Conservation (phyloP, 345 rosid species). For the Citrus cavaleriei region DNA sequence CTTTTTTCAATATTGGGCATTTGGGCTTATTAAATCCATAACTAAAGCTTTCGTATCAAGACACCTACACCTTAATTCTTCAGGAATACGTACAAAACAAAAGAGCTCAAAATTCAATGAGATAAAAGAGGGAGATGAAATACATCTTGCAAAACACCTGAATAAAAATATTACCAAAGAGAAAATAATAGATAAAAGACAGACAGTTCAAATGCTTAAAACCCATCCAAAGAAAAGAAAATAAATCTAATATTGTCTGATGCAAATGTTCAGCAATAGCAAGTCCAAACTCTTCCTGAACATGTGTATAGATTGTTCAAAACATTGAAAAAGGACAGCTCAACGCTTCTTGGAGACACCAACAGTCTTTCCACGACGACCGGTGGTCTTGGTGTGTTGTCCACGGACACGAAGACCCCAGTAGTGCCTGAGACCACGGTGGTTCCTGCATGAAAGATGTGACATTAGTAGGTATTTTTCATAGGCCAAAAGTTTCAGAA, state of each 20-base stretch:
- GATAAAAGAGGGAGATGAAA: too few relatives aligned
- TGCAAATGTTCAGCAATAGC: not conserved
- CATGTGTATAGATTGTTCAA: slow-evolving; percentile 9
- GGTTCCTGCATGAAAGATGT: slow-evolving; percentile 49
- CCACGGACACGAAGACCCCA: slow-evolving; percentile 99
- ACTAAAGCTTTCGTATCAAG: too few relatives aligned
- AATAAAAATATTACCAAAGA: not conserved
- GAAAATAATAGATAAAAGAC: not conserved
- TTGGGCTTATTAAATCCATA: too few relatives aligned
- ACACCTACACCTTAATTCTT: too few relatives aligned
- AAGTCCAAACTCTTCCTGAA: not conserved
- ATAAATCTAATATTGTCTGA: not conserved
- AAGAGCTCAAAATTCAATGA: not conserved
- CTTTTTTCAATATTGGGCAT: too few relatives aligned
- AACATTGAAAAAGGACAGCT: not conserved
- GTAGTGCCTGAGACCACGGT: slow-evolving; percentile 96
- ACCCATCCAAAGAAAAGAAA: not conserved
- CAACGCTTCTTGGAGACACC: slow-evolving; percentile 89
- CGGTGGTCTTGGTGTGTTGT: slow-evolving; percentile 97
- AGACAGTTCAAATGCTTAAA: not conserved
- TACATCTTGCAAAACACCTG: not conserved
- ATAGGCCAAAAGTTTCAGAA: not conserved
- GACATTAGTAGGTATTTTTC: not conserved
- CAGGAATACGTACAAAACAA: too few relatives aligned
- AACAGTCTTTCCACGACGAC: slow-evolving; percentile 91